These are phyloP conservation scores for Pleurotus giganteus DNA, from an alignment of 768 basidiomycete genomes.

Conservation along the genomic window DNA sequence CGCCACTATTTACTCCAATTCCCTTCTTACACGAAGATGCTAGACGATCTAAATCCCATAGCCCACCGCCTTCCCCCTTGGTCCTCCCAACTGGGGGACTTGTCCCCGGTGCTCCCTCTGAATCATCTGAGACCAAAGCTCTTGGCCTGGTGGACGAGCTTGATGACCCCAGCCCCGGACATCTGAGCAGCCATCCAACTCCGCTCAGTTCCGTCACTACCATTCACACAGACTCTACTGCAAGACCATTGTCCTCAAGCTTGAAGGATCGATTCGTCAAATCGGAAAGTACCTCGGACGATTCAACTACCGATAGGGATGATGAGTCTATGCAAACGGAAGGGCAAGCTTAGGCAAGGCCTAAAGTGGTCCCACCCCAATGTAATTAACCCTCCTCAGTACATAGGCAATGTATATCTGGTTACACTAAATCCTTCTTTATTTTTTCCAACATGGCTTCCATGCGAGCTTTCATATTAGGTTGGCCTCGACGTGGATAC, in stretches of 20 bases:
- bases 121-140: constrained; percentile 43
- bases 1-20: constrained; percentile 85
- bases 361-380: constrained; percentile 16
- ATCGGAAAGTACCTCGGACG: constrained; percentile 4
- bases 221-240: constrained; percentile 21
- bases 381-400: constrained; percentile 3
- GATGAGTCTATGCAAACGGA: constrained; percentile 27
- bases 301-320: constrained; percentile 20
- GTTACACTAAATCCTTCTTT: constrained; percentile 41
- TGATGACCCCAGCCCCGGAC: constrained; percentile 81
- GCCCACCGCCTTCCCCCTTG: constrained; percentile 76
- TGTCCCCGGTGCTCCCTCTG: constrained; percentile 27
- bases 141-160: constrained; percentile 83
- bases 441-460: constrained; percentile 84
- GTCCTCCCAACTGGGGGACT: constrained; percentile 41
- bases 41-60: constrained; percentile 74
- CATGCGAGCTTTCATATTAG: constrained; percentile 85
- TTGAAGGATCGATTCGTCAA: constrained; percentile 66
- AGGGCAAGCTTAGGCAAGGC: constrained; percentile 36
- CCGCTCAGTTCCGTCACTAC: constrained; percentile 67
- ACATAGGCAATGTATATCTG: background rate
- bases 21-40: constrained; percentile 85
- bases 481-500: constrained; percentile 38
- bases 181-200: constrained; percentile 79
- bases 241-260: constrained; percentile 49